Conservation (phyloP, 345 rosid species). For the Eucalyptus decipiens region DNA sequence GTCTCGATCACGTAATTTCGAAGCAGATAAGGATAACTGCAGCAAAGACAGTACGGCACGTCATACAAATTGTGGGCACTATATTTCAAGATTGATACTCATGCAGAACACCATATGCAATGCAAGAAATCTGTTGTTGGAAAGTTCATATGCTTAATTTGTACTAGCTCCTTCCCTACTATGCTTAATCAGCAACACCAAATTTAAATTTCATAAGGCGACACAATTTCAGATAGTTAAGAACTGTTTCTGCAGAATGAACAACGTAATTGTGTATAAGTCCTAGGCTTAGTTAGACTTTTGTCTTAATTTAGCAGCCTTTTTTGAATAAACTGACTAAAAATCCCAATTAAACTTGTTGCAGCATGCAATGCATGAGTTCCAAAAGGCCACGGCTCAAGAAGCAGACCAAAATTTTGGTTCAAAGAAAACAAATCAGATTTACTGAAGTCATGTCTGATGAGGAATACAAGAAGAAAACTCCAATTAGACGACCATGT, state of each 20-base stretch:
- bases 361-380: not conserved
- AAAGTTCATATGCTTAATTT: not conserved
- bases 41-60: not conserved
- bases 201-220: not conserved
- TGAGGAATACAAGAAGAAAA: not conserved
- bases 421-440: not conserved
- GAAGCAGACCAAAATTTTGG: not conserved
- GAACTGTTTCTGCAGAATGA: not conserved
- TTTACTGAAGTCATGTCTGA: not conserved
- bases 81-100: not conserved
- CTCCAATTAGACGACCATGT: not conserved
- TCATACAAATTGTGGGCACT: not conserved
- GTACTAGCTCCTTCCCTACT: not conserved
- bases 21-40: slow-evolving; percentile 42
- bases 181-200: not conserved
- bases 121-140: not conserved
- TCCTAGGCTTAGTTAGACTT: not conserved
- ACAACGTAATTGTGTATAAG: not conserved
- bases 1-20: slow-evolving; percentile 62
- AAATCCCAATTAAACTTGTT: not conserved
- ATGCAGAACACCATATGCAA: not conserved
- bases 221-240: not conserved
- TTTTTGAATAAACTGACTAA: not conserved
- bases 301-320: not conserved
- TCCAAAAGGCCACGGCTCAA: not conserved